Evolutionary conservation across 371 early-diverging fungal species (phyloP).

Genomic region (Parasitella parasitica): DNA sequence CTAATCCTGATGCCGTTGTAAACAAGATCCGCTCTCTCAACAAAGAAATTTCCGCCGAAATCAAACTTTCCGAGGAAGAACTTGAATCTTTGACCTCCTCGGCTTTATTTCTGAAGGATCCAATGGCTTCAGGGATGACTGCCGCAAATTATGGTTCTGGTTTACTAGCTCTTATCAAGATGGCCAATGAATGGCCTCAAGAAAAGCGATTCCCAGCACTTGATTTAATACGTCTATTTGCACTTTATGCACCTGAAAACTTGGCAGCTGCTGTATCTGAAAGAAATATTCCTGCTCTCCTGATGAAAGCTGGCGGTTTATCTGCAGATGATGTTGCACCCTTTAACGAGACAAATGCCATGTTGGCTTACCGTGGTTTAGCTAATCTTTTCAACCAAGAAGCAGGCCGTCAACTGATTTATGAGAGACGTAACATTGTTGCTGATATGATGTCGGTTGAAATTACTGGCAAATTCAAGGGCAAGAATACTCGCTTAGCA

Average conservation of each 20-base stretch:
- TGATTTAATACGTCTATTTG: slow-evolving; percentile 78
- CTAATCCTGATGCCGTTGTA: slow-evolving; percentile 71
- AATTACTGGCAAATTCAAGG: slow-evolving; percentile 25
- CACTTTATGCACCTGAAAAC: slow-evolving; percentile 50
- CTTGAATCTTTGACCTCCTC: slow-evolving; percentile 35
- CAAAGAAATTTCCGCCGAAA: slow-evolving; percentile 17
- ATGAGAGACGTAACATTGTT: slow-evolving; percentile 27
- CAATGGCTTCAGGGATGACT: slow-evolving; percentile 12
- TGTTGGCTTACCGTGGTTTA: slow-evolving; percentile 67
- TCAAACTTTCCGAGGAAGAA: slow-evolving; percentile 35
- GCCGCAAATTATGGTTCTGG: slow-evolving; percentile 21
- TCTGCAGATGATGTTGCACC: background rate
- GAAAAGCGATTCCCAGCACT: slow-evolving; percentile 80
- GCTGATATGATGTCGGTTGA: slow-evolving; percentile 30
- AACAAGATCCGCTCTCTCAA: slow-evolving; percentile 76
- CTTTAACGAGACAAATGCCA: slow-evolving; percentile 57
- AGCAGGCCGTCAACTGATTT: slow-evolving; percentile 42
- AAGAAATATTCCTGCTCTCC: slow-evolving; percentile 25
- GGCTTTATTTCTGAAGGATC: slow-evolving; percentile 39
- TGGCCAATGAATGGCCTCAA: slow-evolving; percentile 61
- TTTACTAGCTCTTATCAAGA: slow-evolving; percentile 34
- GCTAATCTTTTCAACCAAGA: slow-evolving; percentile 59
- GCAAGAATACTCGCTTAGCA: slow-evolving; percentile 37
- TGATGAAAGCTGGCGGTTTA: slow-evolving; percentile 34
- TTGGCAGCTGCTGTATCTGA: slow-evolving; percentile 19